Evolutionary conservation across 2,329 filamentous ascomycete genomes (phyloP), one percentile per base, ranked within the genome.

Genomic region (Pseudogymnoascus sp.): DNA sequence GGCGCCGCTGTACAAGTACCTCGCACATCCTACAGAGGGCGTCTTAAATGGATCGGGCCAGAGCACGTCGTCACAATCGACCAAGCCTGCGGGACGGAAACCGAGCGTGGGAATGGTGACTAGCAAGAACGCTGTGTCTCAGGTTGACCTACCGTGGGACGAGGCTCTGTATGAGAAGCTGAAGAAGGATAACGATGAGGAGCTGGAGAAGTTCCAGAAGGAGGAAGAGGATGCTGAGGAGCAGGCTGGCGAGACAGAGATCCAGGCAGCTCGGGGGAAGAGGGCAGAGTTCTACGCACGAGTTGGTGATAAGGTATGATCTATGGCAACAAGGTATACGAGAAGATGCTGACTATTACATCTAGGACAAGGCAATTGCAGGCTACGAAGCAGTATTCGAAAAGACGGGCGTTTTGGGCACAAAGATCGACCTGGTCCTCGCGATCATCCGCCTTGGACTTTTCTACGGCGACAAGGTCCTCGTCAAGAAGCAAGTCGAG

Each of bases 391-490:
- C 88, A 71, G 85, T 97, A 62, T 91, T 97, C 70, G 93, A 97
- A 75, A 97, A 97, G 83, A 97, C 92, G n/a, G 90, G 93, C 67
- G 91, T 97, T 70, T 84, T 99, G 65, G 95, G 93, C 71, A 93
- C 90, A 69, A 97, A 97, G 82, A 99, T 99, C 75, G 95, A 99
- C 76, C 82, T 99, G 61, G 91, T 96, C 60, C 88, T 99, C 63
- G 95, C 95, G 69, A 95, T 97, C 79, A 93, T 97, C 79, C 91
- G 95, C 65, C 88, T 97, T 75, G 92, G 90, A 37, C 84, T 99
- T 64, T 99, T 99, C 82, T 99, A 96, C 74, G 92, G 93, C 68
- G 95, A 99, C 77, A 93, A 92, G 78, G 76, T 89, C 42, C 85
- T 95, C 63, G 93, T 96, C 59, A 96, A 96, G 85, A 96, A 96